Evolutionary conservation across 2,329 filamentous ascomycete species (phyloP).

Genomic region (Cladosporium sp.): DNA sequence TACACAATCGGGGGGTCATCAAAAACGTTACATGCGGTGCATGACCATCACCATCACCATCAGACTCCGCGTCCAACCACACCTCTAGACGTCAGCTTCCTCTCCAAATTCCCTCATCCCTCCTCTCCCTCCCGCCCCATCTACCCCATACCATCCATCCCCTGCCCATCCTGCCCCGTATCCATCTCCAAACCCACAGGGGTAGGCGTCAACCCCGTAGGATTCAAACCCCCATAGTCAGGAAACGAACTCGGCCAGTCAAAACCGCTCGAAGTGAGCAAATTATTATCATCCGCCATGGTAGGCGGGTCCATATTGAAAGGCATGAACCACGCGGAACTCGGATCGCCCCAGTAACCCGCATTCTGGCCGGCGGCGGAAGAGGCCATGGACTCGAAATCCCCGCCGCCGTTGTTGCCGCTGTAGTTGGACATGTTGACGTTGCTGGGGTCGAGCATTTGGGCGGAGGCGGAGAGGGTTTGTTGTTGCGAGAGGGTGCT

Average conservation of each 20-base stretch:
- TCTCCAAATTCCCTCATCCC: neutral
- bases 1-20: no score
- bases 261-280: conserved; percentile 25
- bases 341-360: conserved; percentile 35
- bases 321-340: conserved; percentile 82
- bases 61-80: no score
- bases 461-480: no score
- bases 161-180: conserved; percentile 14
- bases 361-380: conserved; percentile 14
- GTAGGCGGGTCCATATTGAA: conserved; percentile 79
- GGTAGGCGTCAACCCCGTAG: conserved; percentile 20
- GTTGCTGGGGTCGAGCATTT: conserved; percentile 1
- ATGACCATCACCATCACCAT: no score
- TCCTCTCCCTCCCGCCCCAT: conserved; percentile 3
- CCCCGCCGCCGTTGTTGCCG: neutral
- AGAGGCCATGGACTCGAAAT: conserved; percentile 14
- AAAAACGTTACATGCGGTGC: no score
- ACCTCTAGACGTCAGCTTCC: no score
- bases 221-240: conserved; percentile 21
- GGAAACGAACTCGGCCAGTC: conserved; percentile 28
- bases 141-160: conserved; percentile 2
- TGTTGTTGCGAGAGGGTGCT: conserved; percentile 28
- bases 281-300: conserved; percentile 33
- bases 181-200: conserved; percentile 15
- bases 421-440: conserved; percentile 22